Evolutionary conservation across 1,284 basidiomycete genomes (phyloP).

Genomic region (Apiotrichum veenhuisii): DNA sequence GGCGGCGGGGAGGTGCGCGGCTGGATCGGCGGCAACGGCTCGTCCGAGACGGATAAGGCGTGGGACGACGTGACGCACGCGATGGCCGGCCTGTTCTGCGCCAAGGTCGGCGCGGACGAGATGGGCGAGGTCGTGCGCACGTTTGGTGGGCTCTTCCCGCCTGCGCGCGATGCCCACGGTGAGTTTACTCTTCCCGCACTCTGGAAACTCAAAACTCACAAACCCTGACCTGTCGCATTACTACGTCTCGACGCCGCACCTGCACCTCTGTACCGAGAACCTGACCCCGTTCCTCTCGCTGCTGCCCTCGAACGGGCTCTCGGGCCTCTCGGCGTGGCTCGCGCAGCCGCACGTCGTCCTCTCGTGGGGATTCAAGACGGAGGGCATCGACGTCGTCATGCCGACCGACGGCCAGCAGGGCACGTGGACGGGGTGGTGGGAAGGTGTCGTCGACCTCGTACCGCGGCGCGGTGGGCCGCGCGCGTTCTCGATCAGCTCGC

Average conservation of each 20-base stretch:
- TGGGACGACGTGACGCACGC: constrained; percentile 85
- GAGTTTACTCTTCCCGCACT: not conserved
- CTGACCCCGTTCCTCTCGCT: constrained; percentile 92
- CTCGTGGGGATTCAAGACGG: constrained; percentile 68
- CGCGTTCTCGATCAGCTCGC: constrained; percentile 67
- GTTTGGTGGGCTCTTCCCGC: constrained; percentile 56
- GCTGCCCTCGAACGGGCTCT: constrained; percentile 85
- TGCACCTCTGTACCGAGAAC: constrained; percentile 93
- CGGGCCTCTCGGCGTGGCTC: constrained; percentile 79
- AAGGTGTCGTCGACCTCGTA: constrained; percentile 76
- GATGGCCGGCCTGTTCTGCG: constrained; percentile 88
- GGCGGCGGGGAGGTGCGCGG: constrained; percentile 86
- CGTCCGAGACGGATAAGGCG: constrained; percentile 57
- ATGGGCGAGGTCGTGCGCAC: constrained; percentile 53
- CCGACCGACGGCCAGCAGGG: constrained; percentile 25
- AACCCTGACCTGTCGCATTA: constrained; percentile 31
- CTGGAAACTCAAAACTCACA: not conserved
- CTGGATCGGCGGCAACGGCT: constrained; percentile 58
- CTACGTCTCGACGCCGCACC: constrained; percentile 63
- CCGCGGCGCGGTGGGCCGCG: constrained; percentile 58
- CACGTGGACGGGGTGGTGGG: constrained; percentile 69
- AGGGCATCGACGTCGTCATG: constrained; percentile 46
- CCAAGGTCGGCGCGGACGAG: constrained; percentile 62
- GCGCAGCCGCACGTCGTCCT: constrained; percentile 85
- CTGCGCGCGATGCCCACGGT: constrained; percentile 35